A percentile compares a stretch with the other conserved stretches of the same genome.
Evolutionary conservation across 2,329 filamentous ascomycete species (phyloP).

Genomic region (Cadophora gregata): DNA sequence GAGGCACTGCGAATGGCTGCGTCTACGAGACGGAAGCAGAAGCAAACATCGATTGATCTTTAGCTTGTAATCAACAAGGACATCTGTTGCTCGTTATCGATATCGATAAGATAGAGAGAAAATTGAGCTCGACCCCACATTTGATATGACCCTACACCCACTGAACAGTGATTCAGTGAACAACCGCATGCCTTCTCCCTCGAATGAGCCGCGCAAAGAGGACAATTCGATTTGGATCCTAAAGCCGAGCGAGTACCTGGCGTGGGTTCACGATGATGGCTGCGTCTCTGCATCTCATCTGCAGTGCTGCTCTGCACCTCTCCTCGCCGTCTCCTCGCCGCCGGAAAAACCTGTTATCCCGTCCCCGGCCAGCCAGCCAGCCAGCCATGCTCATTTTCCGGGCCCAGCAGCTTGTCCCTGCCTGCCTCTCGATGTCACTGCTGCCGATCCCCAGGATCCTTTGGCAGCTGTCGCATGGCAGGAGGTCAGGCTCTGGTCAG

Average conservation of each 20-base stretch:
- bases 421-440: not conserved
- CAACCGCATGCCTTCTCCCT: not conserved
- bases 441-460: constrained; percentile 1
- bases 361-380: not conserved
- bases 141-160: not conserved
- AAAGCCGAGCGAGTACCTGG: not conserved
- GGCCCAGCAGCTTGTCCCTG: not conserved
- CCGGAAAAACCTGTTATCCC: constrained; percentile 23
- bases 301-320: not conserved
- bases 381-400: no score
- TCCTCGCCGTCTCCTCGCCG: not conserved
- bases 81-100: constrained; percentile 2
- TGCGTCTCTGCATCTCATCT: not conserved
- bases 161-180: not conserved
- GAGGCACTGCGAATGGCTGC: constrained; percentile 22
- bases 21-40: constrained; percentile 1
- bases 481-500: not conserved
- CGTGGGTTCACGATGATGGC: not conserved
- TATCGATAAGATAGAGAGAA: not conserved
- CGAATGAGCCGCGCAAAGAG: no score
- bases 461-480: constrained; percentile 8
- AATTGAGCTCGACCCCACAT: constrained; percentile 16
- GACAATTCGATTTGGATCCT: not conserved
- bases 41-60: constrained; percentile 26
- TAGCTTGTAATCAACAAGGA: constrained; percentile 5